Base-by-base conservation (phyloP, 192 early-diverging fungal genomes). In the Gamsiella multidivaricata region DNA sequence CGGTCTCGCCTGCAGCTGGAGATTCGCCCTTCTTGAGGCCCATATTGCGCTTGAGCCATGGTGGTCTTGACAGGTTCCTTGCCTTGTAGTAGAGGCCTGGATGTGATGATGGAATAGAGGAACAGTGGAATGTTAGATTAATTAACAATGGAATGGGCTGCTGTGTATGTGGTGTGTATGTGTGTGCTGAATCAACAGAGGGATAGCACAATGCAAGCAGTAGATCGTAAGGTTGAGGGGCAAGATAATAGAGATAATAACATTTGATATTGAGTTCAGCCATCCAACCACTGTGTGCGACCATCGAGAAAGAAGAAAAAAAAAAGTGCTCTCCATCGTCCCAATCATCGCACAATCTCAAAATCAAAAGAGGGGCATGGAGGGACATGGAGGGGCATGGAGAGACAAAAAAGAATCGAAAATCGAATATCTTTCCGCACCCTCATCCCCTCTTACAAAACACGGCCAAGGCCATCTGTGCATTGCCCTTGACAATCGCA, bases 51-150 rank as follows among this genome's bases (percentile, higher is more conserved):
- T 88, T 88, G 9, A 88, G 80, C 85, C 85, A 88, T 51, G 69
- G 81, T 32, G 87, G 87, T 29, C 87, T 76, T 18, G 79, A 81
- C 29, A 84, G 78, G 33, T 87, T 87, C 18, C 87, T 73, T 29
- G 87, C 87, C 55, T 88, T 88, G 55, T 76, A 69, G 50, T 88
- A 88, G 22, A 88, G 76, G 26, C 86, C 81, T 83, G 15, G 37
- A 28, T 54, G 22, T 18, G 34, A 66, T 43, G 29, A 36, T 2
- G 46, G 46, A 20, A n/a, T 23, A 49, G 22, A 7, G 46, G 6
- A 50, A 14, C 39, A 41, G 14, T 41, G 14, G 7, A 41, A 14
- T 41, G 39, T 41, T 41, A 50, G 47, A 6, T n/a, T n/a, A n/a
- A n/a, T n/a, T n/a, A n/a, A n/a, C n/a, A n/a, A n/a, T n/a, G n/a